A percentile compares a stretch with the other conserved stretches of the same genome.
Conservation (phyloP, 306 rosid genomes). For the Trifolium subterraneum region DNA sequence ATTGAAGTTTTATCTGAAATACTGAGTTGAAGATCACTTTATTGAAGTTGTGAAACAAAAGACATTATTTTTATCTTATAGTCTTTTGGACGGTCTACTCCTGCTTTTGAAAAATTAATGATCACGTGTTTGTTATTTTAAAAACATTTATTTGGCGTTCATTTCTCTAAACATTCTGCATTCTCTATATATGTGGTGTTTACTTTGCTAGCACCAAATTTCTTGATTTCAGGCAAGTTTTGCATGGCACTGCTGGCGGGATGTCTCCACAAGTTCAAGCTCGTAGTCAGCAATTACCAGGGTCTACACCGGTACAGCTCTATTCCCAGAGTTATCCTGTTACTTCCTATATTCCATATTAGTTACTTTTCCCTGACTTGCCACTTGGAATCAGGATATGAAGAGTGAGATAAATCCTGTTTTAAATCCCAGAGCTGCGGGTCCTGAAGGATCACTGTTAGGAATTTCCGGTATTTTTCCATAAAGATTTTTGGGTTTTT, state of each 20-base stretch:
- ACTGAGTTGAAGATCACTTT: slow-evolving; percentile 14
- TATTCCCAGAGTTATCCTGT: slow-evolving; percentile 36
- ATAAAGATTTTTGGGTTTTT: slow-evolving; percentile 32
- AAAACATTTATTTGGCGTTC: slow-evolving; percentile 2
- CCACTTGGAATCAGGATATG: slow-evolving; percentile 67
- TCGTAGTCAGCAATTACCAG: slow-evolving; percentile 84
- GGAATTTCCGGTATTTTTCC: slow-evolving; percentile 80
- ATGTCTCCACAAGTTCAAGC: slow-evolving; percentile 97
- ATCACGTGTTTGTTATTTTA: neutral
- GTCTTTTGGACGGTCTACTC: slow-evolving; percentile 18
- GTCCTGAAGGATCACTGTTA: slow-evolving; percentile 88
- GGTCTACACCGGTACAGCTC: slow-evolving; percentile 75
- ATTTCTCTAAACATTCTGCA: slow-evolving; percentile 26
- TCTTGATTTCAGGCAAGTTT: slow-evolving; percentile 78
- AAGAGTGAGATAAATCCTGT: slow-evolving; percentile 91
- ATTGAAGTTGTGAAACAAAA: neutral
- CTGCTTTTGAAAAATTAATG: slow-evolving; percentile 28
- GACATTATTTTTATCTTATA: neutral
- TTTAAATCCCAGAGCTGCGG: slow-evolving; percentile 88
- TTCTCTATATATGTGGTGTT: slow-evolving; percentile 36
- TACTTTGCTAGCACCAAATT: slow-evolving; percentile 26
- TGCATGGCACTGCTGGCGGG: slow-evolving; percentile 85
- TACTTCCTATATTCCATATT: slow-evolving; percentile 30
- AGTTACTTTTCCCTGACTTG: slow-evolving; percentile 44
- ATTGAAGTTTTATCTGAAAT: slow-evolving; percentile 25